A percentile compares a stretch with the other conserved stretches of the same genome.
Conservation (phyloP, 179 eudicot genomes). For the Camellia oleifera region DNA sequence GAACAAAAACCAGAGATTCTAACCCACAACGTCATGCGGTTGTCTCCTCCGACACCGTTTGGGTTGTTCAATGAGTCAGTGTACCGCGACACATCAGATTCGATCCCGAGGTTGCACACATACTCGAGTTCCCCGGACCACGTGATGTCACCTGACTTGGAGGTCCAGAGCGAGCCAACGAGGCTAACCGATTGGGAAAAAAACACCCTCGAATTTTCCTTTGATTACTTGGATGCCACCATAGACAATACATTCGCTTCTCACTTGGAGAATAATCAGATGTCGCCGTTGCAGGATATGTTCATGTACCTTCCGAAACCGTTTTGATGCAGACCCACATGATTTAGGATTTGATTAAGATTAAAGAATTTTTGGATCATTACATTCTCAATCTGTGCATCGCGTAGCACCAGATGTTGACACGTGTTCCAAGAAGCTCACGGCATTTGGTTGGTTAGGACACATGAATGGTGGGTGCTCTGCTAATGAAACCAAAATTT, state of each 20-base stretch:
- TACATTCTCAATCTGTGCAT: background rate
- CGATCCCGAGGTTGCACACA: conserved; percentile 46
- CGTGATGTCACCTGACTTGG: conserved; percentile 66
- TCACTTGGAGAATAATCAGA: conserved; percentile 24
- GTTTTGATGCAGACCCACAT: conserved; percentile 6
- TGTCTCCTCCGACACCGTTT: conserved; percentile 5
- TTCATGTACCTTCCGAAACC: conserved; percentile 43
- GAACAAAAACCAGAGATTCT: conserved; percentile 48
- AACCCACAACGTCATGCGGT: background rate
- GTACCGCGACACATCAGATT: conserved; percentile 56
- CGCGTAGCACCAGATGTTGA: background rate
- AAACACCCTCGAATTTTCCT: conserved; percentile 34
- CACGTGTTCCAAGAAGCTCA: conserved; percentile 22
- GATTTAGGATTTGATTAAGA: too few relatives aligned
- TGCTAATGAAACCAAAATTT: too few relatives aligned
- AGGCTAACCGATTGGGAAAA: conserved; percentile 32
- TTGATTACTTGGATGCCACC: conserved; percentile 35
- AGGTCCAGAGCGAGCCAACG: conserved; percentile 51
- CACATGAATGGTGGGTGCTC: too few relatives aligned
- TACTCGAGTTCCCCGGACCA: conserved; percentile 67
- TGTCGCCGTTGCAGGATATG: conserved; percentile 24
- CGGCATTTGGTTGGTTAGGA: background rate
- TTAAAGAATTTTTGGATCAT: too few relatives aligned
- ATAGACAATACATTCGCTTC: conserved; percentile 19
- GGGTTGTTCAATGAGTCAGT: conserved; percentile 34